Evolutionary conservation across 2,329 filamentous ascomycete genomes (phyloP).

Genomic region (Neonectria magnoliae): DNA sequence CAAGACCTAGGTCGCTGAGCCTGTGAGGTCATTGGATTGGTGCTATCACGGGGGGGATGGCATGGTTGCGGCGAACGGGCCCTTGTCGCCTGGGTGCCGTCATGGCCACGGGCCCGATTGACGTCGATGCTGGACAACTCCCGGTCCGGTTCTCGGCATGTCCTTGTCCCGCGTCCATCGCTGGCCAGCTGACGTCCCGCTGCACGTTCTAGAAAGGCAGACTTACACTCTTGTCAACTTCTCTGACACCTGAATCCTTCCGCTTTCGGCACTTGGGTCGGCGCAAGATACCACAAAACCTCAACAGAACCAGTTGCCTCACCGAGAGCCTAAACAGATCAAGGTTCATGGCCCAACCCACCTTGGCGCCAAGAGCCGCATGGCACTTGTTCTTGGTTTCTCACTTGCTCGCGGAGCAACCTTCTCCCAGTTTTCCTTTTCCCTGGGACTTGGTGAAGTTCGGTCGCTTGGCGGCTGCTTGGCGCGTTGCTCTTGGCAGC

Average conservation of each 20-base stretch:
- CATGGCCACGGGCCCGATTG: conserved; percentile 26
- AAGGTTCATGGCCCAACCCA: conserved; percentile 36
- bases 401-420: background rate
- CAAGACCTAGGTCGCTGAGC: conserved; percentile 17
- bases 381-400: background rate
- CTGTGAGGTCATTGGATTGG: conserved; percentile 41
- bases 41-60: conserved; percentile 29
- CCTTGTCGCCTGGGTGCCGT: conserved; percentile 3
- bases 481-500: conserved; percentile 23
- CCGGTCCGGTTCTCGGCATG: conserved; percentile 4
- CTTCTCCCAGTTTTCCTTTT: conserved; percentile 5
- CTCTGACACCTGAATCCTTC: background rate
- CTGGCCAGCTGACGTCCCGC: conserved; percentile 6
- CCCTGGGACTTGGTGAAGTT: conserved; percentile 14
- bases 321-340: conserved; percentile 32
- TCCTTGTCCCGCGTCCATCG: background rate
- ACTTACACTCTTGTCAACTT: background rate
- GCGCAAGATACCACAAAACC: background rate
- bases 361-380: conserved; percentile 28
- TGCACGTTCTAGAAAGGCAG: background rate
- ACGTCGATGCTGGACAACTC: conserved; percentile 10
- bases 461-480: conserved; percentile 27
- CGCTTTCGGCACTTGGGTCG: background rate
- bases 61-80: conserved; percentile 20
- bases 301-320: conserved; percentile 29